Base-by-base conservation (phyloP, 148 eudicot species). In the Chenopodium berlandieri region DNA sequence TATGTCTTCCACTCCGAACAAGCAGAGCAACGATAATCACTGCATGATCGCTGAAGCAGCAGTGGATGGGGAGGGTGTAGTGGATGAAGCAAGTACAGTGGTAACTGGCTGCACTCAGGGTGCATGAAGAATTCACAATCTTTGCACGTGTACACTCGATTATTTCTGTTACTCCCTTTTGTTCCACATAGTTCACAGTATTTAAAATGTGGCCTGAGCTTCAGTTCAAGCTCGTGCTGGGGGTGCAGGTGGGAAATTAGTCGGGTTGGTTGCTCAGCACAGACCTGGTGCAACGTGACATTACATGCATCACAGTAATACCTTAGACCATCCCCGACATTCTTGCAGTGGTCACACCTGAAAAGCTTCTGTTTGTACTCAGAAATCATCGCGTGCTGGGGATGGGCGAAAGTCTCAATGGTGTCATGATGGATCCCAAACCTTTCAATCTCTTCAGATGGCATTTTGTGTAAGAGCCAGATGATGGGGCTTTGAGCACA, bases 271-370 rank as follows among this genome's bases (percentile, higher is more conserved):
- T 80, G 66, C 73, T 68, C 22, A 44, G 82, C 71, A 40, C 79
- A 83, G 12, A 79, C 44, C 31, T 75, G 76, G 75, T 83, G 82
- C 7, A 83, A 56, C 46, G 47, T 22, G 16, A 79, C 25, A 40
- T 79, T 19, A 60, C 86, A 79, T 14, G 30, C 30, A 1, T 67
- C 56, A 83, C 82, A 79, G 1, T 47, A 31, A 22, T 54, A 83
- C 75, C 86, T 79, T 71, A 68, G 47, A 17, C 82, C 82, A 16
- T 75, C 44, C 32, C 80, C 79, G 1, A 47, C 30, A 37, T 58
- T 58, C 19, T 75, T 79, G 72, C 86, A 83, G 31, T 79, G 83
- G 16, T 65, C 63, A 60, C 86, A 83, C 31, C 1, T 64, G 82
- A 66, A 83, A 17, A 69, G 40, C 77, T 60, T 27, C 37, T 27